Evolutionary conservation across 768 basidiomycete genomes (phyloP), one percentile per base, ranked within the genome.

Genomic region (Lyophyllum semitale): DNA sequence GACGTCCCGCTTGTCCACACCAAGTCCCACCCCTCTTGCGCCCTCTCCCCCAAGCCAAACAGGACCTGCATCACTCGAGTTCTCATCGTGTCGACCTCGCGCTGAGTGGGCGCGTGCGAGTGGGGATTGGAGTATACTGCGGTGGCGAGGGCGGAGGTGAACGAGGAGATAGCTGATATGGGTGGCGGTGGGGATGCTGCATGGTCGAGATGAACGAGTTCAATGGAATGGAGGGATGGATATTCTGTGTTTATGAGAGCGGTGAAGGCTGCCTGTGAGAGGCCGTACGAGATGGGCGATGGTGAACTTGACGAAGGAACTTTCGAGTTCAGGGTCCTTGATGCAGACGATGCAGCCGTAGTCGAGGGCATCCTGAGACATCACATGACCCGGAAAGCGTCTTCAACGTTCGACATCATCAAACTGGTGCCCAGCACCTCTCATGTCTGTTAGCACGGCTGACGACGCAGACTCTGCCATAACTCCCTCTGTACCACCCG

Each of bases 191-290:
- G 59, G 30, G 59, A 57, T 12, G 59, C 59, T 18, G 59, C 59
- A 54, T 60, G 55, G 42, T 60, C 59, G 38, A 60, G 54, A 23
- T 60, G 55, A 33, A 60, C 49, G n/a, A 59, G 54, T 33, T 57
- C 48, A 17, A 52, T 51, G 23, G 49, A 54, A n/a, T 46, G 41
- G 1, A 59, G 41, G 0, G 55, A 55, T n/a, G 59, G 55, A 15
- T 60, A 60, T 43, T 60, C 59, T 32, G 51, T 22, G 5, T 35
- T 35, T 12, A 60, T 4, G 38, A 60, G 55, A 30, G 53, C 55
- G 7, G 23, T 22, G 40, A 60, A 60, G 37, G 51, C 45, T 23
- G 55, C 23, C 6, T 32, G 25, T 15, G 51, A 50, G 32, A 60
- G 48, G 43, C 55, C 59, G 43, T 60, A 60, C 35, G 15, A 37